phyloP scores from a whole-genome alignment of 768 basidiomycete species.

The Pholiota molesta region DNA sequence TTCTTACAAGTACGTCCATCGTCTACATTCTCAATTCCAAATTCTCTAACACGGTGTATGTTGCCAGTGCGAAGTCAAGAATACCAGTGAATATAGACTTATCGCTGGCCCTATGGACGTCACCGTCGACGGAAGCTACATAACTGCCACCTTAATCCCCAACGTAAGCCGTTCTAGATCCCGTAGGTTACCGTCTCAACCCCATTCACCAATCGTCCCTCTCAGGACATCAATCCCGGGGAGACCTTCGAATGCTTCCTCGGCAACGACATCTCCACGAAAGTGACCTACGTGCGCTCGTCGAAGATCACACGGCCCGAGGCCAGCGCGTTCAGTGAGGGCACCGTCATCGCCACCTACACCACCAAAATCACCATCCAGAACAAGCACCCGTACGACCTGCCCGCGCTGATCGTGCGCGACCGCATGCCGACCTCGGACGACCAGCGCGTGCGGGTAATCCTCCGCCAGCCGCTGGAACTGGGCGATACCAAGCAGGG shows the following conservation, averaged over 20 bases:
- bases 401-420: conserved; percentile 47
- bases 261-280: conserved; percentile 46
- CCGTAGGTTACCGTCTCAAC: not conserved
- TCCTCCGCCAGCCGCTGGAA: conserved; percentile 48
- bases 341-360: conserved; percentile 45
- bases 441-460: conserved; percentile 45
- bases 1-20: conserved; percentile 48
- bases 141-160: conserved; percentile 51
- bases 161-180: conserved; percentile 29
- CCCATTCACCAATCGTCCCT: not conserved
- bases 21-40: not conserved
- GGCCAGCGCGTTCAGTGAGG: conserved; percentile 47
- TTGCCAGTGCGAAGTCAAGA: conserved; percentile 51
- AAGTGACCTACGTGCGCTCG: conserved; percentile 48
- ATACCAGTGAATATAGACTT: conserved; percentile 58
- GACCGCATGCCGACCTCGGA: conserved; percentile 48
- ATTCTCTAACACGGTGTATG: not conserved
- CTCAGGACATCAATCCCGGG: conserved; percentile 47
- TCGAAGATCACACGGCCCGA: conserved; percentile 37
- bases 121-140: conserved; percentile 59
- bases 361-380: conserved; percentile 46
- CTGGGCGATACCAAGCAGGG: conserved; percentile 49
- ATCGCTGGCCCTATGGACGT: conserved; percentile 57
- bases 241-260: conserved; percentile 60
- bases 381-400: conserved; percentile 50